Base-by-base conservation (phyloP, 305 asterid genomes). In the Caryopteris hybrid region DNA sequence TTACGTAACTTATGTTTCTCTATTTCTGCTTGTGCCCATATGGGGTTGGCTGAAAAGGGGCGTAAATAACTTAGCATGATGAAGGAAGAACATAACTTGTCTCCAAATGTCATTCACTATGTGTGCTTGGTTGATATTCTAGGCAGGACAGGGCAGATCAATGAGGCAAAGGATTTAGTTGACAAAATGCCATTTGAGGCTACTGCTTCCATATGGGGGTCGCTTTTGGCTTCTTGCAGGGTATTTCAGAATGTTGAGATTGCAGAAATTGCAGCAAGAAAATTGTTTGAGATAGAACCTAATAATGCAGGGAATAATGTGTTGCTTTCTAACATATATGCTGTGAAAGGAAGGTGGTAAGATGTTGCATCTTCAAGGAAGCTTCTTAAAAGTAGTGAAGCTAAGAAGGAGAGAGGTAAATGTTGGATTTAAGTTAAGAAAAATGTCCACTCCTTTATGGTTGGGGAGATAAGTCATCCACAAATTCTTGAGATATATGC, bases 181-280 rank as follows among this genome's bases (percentile, higher is more conserved):
- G 87, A 84, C 17, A 59, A 69, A 45, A 91, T 91, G 96, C 89
- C 96, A 0, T 84, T 81, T 75, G 84, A 79, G 64, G 82, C 93
- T 16, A 91, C 90, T 38, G 80, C 95, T 34, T 87, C 96, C n/a
- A 85, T 89, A 75, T 89, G 95, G 96, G 97, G 97, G 5, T 89
- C 97, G 0, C 86, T 89, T 18, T 78, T 91, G 69, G 96, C 90
- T 16, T 83, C 93, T 6, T 89, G 93, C 74, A 85, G 84, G 76
- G 84, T 84, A 42, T 75, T 81, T 66, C 75, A 76, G 22, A 87
- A 89, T 29, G 89, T 91, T 38, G 89, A 87, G 67, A 45, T 89
- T 33, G 96, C 89, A 18, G 96, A 87, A 74, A 64, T 84, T 41
- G 96, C 96, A 0, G 96, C 95, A 23, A 79, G 76, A 20, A 75